These are phyloP conservation scores for Pseudevernia furfuracea DNA, from an alignment of 495 filamentous ascomycete genomes.

Conservation along the genomic window DNA sequence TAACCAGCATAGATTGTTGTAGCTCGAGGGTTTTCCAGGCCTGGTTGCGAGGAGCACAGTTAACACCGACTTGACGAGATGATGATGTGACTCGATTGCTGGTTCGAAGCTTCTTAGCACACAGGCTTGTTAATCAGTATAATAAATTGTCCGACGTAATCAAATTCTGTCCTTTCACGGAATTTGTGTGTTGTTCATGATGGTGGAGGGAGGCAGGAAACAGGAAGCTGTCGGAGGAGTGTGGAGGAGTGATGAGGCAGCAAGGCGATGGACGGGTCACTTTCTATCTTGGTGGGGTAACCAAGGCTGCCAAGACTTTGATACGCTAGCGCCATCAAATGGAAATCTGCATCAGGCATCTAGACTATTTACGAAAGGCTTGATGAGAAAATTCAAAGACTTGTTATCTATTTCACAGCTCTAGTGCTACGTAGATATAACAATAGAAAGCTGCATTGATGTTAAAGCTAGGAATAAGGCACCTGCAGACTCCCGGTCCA, in stretches of 20 bases:
- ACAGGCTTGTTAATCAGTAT: not conserved
- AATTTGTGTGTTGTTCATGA: not conserved
- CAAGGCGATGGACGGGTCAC: constrained; percentile 2
- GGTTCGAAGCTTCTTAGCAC: not conserved
- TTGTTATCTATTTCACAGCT: not conserved
- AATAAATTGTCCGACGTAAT: not conserved
- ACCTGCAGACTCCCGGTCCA: not conserved
- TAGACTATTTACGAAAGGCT: not conserved
- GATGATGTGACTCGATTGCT: constrained; percentile 6
- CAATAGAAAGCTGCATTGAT: not conserved
- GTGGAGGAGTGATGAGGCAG: constrained; percentile 26
- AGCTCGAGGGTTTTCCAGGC: not conserved
- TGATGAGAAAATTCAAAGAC: not conserved
- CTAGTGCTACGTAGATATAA: not conserved
- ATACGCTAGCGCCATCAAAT: not conserved
- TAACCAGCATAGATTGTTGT: not conserved
- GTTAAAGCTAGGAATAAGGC: not conserved
- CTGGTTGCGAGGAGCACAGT: not conserved
- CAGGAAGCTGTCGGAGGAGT: no score
- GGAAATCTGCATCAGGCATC: not conserved
- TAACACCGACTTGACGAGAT: not conserved
- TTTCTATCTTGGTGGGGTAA: constrained; percentile 13
- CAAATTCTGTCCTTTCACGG: not conserved
- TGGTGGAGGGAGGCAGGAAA: constrained; percentile 5
- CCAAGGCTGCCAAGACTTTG: constrained; percentile 6